phyloP scores from a whole-genome alignment of 768 basidiomycete genomes.

The Hortiboletus flavorubellus region DNA sequence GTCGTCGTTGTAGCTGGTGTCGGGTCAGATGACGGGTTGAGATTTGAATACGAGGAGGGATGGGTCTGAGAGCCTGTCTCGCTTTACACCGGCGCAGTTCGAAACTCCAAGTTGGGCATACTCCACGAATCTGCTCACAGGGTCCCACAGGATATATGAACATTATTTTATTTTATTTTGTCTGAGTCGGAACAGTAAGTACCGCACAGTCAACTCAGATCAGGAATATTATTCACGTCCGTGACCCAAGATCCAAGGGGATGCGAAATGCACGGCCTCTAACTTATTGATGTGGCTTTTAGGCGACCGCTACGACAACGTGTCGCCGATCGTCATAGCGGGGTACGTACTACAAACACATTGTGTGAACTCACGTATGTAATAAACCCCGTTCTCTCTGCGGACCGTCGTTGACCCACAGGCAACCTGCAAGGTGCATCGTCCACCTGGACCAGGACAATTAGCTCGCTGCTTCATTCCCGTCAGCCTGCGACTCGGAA shows the following conservation, averaged over 20 bases:
- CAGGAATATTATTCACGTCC: constrained; percentile 1
- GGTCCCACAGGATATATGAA: constrained; percentile 5
- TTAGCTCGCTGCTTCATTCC: constrained; percentile 19
- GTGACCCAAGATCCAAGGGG: constrained; percentile 13
- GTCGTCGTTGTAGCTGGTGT: constrained; percentile 1
- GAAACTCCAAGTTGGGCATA: background rate
- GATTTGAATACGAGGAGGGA: background rate
- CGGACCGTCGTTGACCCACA: background rate
- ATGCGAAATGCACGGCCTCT: constrained; percentile 9
- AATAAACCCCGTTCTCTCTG: constrained; percentile 14
- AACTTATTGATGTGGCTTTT: constrained; percentile 13
- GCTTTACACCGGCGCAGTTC: background rate
- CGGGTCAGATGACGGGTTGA: background rate
- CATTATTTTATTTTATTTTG: constrained; percentile 3
- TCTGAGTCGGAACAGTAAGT: constrained; percentile 4
- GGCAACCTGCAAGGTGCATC: constrained; percentile 8
- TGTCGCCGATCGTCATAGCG: constrained; percentile 26
- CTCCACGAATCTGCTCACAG: background rate
- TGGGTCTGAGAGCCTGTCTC: background rate
- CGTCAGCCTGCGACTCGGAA: constrained; percentile 5
- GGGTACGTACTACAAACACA: constrained; percentile 26
- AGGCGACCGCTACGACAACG: constrained; percentile 18
- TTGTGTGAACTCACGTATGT: constrained; percentile 18
- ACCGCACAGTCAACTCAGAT: background rate
- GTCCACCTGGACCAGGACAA: background rate